Base-by-base conservation (phyloP, 164 flowering plant genomes). In the Sedum album region DNA sequence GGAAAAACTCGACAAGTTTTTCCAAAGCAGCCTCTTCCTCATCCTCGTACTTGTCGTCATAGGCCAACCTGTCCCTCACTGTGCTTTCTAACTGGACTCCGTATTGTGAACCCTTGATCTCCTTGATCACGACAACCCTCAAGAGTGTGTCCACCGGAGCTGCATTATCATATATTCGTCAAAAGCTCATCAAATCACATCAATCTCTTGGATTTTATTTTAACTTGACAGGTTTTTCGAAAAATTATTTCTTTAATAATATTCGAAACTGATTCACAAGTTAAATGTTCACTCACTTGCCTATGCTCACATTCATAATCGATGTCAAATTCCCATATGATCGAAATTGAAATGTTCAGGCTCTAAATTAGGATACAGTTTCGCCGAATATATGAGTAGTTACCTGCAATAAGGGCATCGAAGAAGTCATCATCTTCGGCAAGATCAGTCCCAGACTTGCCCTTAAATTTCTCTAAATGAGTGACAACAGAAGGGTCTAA, bases 61-160 rank as follows among this genome's bases (percentile, higher is more conserved):
- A 96, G 2, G 86, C 97, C 73, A 93, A 73, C 30, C 94, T 77
- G 66, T 91, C 98, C 79, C 97, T 84, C 70, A 93, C 96, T 0
- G 90, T 77, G 60, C 87, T 86, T 79, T 93, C 96, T 6, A 91
- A 73, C 74, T 91, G 98, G 44, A 86, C 88, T 6, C 96, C 94
- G 7, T 86, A 93, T 66, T 93, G 98, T 3, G 96, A 86, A 0
- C 96, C 98, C 74, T 93, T 93, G 33, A 93, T 89, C 83, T 93
- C 98, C 72, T 93, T 93, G 28, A 93, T 91, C 77, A 87, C 90
- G 76, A 89, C 98, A 6, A 91, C 81, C 66, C 97, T 83, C 67
- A 91, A 1, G 15, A 82, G 53, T 53, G 80, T 86, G 69, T 93
- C 96, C 65, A 82, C 90, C 0, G 92, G 94, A 49, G 93, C 98